These are phyloP conservation scores for Rhizopogon vesiculosus DNA, from an alignment of 768 basidiomycete genomes.

Conservation along the genomic window DNA sequence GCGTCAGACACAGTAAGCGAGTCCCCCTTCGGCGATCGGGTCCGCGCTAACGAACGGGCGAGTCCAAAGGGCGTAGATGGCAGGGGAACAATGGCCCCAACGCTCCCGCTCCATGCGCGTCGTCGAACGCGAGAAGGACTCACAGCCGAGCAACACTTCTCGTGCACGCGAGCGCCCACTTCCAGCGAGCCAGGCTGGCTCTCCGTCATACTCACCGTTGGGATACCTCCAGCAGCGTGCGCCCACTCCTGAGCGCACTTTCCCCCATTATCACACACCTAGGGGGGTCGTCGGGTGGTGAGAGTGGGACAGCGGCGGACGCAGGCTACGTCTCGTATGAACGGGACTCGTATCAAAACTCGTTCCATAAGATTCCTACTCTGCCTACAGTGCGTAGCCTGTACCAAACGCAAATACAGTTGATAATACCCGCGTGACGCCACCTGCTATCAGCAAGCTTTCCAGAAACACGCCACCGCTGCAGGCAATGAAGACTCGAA, in stretches of 20 bases:
- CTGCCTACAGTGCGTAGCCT: conserved; percentile 20
- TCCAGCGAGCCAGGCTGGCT: conserved; percentile 31
- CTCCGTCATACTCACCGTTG: conserved; percentile 38
- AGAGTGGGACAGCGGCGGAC: conserved; percentile 31
- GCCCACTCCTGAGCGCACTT: conserved; percentile 50
- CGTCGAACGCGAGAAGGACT: conserved; percentile 40
- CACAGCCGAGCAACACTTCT: conserved; percentile 23
- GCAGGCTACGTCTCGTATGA: conserved; percentile 37
- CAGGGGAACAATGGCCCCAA: conserved; percentile 22
- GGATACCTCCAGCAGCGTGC: conserved; percentile 32
- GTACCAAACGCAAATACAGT: conserved; percentile 12
- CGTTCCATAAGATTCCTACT: conserved; percentile 23
- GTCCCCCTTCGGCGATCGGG: conserved; percentile 45
- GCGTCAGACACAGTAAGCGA: conserved; percentile 30
- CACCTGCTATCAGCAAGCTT: conserved; percentile 32
- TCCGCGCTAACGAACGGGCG: conserved; percentile 45
- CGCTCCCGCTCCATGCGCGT: conserved; percentile 29
- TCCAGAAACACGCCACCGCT: conserved; percentile 53
- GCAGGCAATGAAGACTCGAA: conserved; percentile 48
- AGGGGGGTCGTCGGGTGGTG: conserved; percentile 44
- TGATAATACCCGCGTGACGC: conserved; percentile 25
- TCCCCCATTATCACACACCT: conserved; percentile 48
- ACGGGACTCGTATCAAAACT: conserved; percentile 39
- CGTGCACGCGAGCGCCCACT: conserved; percentile 22
- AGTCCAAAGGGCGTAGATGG: conserved; percentile 52